phyloP scores from a whole-genome alignment of 169 alveolate genomes.

The Perkinsus marinus region DNA sequence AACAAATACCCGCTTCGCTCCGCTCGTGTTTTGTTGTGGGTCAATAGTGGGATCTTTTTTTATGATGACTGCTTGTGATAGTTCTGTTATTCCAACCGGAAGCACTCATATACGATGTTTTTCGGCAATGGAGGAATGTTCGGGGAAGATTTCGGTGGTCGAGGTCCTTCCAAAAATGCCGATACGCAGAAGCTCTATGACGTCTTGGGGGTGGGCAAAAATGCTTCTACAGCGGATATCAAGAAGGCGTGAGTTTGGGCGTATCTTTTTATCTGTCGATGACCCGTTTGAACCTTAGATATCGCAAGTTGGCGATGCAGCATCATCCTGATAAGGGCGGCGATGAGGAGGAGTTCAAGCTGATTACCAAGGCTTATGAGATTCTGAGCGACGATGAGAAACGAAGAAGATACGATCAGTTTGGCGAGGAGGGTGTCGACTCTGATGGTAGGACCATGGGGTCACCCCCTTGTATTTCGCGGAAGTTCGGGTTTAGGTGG shows the following conservation, averaged over 20 bases:
- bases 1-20: no score
- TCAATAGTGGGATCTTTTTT: no score
- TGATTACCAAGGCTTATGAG: conserved; percentile 74
- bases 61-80: no score
- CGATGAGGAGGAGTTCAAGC: conserved; percentile 61
- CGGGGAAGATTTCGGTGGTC: not conserved
- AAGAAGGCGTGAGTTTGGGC: not conserved
- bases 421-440: conserved; percentile 87
- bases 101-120: not conserved
- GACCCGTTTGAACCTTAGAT: conserved; percentile 52
- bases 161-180: conserved; percentile 20
- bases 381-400: conserved; percentile 83
- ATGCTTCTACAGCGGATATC: conserved; percentile 1
- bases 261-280: not conserved
- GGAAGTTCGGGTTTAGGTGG: conserved; percentile 8
- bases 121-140: not conserved
- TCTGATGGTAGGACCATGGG: conserved; percentile 52
- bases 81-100: no score
- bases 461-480: conserved; percentile 34
- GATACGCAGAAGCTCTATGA: conserved; percentile 27
- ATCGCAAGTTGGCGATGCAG: conserved; percentile 44
- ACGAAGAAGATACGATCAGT: conserved; percentile 79
- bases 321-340: conserved; percentile 80
- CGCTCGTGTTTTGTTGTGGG: no score
- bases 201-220: conserved; percentile 15